These are phyloP conservation scores for Xylaria sp. DNA, from an alignment of 2,329 filamentous ascomycete species.

Conservation along the genomic window DNA sequence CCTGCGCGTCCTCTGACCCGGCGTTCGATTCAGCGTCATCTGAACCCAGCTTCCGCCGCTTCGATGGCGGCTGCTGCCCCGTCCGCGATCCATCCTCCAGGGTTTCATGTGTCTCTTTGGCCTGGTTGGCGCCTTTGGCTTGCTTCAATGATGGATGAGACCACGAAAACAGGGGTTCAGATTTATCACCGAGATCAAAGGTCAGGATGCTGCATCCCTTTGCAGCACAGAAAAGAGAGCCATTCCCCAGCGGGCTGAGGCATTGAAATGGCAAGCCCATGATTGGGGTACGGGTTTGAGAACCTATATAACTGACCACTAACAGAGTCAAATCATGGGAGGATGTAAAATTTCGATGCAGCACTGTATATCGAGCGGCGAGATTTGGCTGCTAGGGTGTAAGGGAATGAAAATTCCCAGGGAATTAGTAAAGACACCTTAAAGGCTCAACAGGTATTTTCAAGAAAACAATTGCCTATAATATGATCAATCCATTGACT, in stretches of 20 bases:
- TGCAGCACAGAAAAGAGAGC: slow-evolving; percentile 69
- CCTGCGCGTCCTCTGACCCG: slow-evolving; percentile 1
- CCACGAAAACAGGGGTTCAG: slow-evolving; percentile 36
- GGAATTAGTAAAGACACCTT: not conserved
- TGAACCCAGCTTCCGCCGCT: slow-evolving; percentile 21
- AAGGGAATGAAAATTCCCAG: not conserved
- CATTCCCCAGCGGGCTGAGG: slow-evolving; percentile 56
- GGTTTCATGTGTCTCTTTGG: slow-evolving; percentile 1
- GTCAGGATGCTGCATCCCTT: slow-evolving; percentile 74
- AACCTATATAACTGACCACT: not conserved
- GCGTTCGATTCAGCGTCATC: not conserved
- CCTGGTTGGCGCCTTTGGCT: slow-evolving; percentile 9
- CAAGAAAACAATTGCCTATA: not conserved
- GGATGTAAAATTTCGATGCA: not conserved
- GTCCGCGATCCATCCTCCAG: not conserved
- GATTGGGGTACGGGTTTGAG: not conserved
- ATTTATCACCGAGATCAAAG: slow-evolving; percentile 55
- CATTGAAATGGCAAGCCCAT: slow-evolving; percentile 65
- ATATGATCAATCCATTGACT: too few species aligned
- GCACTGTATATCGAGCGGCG: not conserved
- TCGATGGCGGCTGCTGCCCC: slow-evolving; percentile 19
- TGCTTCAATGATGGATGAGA: slow-evolving; percentile 33
- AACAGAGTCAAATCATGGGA: not conserved
- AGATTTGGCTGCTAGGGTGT: not conserved
- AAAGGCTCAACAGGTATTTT: too few species aligned